phyloP scores from a whole-genome alignment of 2,329 filamentous ascomycete species.

The Sporothrix variecibatus region DNA sequence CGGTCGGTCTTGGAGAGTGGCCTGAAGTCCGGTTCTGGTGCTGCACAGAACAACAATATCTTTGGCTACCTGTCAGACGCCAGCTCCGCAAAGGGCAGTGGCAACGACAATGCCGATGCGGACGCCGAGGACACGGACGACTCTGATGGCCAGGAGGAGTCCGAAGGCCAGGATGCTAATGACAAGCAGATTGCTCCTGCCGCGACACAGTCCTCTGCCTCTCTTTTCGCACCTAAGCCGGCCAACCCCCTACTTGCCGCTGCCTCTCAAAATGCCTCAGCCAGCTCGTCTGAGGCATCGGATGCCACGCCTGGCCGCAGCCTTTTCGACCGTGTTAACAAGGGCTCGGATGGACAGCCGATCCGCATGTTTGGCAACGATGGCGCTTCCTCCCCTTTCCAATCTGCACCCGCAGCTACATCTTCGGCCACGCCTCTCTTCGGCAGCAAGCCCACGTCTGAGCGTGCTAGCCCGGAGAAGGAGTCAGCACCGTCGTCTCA shows the following conservation, averaged over 20 bases:
- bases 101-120: constrained; percentile 47
- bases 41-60: constrained; percentile 53
- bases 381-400: constrained; percentile 9
- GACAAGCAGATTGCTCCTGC: constrained; percentile 47
- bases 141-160: constrained; percentile 48
- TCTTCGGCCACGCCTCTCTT: constrained; percentile 31
- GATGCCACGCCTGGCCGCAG: constrained; percentile 52
- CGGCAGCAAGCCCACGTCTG: constrained; percentile 36
- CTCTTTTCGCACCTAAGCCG: constrained; percentile 39
- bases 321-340: constrained; percentile 58
- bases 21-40: constrained; percentile 30
- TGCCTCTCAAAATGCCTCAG: constrained; percentile 35
- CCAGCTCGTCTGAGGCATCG: constrained; percentile 45
- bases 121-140: constrained; percentile 43
- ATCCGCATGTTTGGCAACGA: constrained; percentile 45
- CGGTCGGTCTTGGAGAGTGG: constrained; percentile 46
- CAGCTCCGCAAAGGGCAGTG: constrained; percentile 58
- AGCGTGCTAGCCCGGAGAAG: constrained; percentile 50
- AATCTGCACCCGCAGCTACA: background rate
- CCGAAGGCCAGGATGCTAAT: constrained; percentile 46
- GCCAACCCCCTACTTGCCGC: constrained; percentile 28
- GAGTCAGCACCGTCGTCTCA: constrained; percentile 30
- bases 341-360: constrained; percentile 52
- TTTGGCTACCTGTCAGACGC: constrained; percentile 62
- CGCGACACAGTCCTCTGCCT: constrained; percentile 44